phyloP scores from a whole-genome alignment of 2,329 filamentous ascomycete species.

The Zarea fungicola region DNA sequence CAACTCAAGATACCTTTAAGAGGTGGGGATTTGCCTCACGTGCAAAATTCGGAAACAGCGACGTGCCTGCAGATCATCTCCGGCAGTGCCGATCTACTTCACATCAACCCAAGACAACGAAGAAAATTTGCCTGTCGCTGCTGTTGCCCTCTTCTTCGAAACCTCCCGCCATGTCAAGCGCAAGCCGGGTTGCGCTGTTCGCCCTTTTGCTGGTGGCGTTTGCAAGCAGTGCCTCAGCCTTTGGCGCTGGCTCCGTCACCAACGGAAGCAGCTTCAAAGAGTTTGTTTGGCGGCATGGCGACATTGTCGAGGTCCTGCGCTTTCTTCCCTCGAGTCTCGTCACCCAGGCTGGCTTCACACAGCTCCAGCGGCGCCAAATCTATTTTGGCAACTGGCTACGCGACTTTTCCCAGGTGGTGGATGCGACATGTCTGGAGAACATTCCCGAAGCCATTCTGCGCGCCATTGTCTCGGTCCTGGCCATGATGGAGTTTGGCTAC shows the following conservation, averaged over 20 bases:
- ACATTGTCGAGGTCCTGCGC: slow-evolving; percentile 33
- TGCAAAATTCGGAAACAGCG: no score
- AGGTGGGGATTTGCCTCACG: no score
- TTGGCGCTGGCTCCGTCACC: slow-evolving; percentile 35
- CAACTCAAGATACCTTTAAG: no score
- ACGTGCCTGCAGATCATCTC: no score
- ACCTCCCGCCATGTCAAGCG: not conserved
- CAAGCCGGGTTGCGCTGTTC: slow-evolving; percentile 6
- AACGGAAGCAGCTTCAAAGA: slow-evolving; percentile 33
- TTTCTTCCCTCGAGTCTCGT: slow-evolving; percentile 32
- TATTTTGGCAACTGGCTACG: slow-evolving; percentile 45
- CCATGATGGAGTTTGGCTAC: slow-evolving; percentile 46
- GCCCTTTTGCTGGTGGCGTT: slow-evolving; percentile 23
- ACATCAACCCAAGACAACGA: no score
- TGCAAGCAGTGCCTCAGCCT: slow-evolving; percentile 27
- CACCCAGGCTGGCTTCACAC: slow-evolving; percentile 33
- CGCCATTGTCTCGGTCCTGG: slow-evolving; percentile 26
- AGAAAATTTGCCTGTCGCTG: no score
- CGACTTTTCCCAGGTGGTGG: slow-evolving; percentile 74
- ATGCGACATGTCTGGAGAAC: slow-evolving; percentile 44
- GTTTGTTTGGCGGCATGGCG: slow-evolving; percentile 36
- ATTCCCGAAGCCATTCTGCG: slow-evolving; percentile 24
- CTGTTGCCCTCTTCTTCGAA: no score
- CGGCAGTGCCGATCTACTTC: no score
- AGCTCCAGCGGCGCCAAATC: slow-evolving; percentile 32